phyloP scores from a whole-genome alignment of 2,329 filamentous ascomycete genomes.

The Aspergillus fumigatus region DNA sequence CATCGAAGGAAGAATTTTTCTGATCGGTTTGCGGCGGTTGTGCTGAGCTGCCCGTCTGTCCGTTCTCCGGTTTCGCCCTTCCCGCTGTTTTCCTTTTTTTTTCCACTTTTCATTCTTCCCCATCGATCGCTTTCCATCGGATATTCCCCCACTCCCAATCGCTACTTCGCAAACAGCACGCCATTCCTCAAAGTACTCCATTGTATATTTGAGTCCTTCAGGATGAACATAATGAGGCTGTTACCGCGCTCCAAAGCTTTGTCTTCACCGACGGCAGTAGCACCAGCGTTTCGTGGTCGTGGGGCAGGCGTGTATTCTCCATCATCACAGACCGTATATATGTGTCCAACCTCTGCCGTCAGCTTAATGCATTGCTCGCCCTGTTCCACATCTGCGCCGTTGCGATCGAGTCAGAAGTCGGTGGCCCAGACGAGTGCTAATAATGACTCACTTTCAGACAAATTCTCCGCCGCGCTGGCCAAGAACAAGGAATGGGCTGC shows the following conservation, averaged over 20 bases:
- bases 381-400: not conserved
- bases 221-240: slow-evolving; percentile 22
- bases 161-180: not conserved
- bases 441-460: not conserved
- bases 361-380: not conserved
- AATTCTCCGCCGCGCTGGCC: slow-evolving; percentile 26
- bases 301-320: not conserved
- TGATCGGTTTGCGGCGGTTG: not conserved
- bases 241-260: slow-evolving; percentile 14
- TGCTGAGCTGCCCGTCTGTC: not conserved
- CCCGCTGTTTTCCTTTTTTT: not conserved
- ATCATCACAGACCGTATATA: not conserved
- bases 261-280: slow-evolving; percentile 7
- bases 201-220: not conserved
- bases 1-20: not conserved
- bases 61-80: not conserved
- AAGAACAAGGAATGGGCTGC: slow-evolving; percentile 68
- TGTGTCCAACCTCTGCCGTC: not conserved
- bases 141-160: not conserved
- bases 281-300: slow-evolving; percentile 4
- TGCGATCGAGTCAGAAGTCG: not conserved
- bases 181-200: not conserved
- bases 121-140: slow-evolving; percentile 1
- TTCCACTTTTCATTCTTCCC: not conserved
- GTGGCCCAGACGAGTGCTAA: not conserved